Conservation (phyloP, 2,329 filamentous ascomycete genomes). For the Tolypocladium amazonense region DNA sequence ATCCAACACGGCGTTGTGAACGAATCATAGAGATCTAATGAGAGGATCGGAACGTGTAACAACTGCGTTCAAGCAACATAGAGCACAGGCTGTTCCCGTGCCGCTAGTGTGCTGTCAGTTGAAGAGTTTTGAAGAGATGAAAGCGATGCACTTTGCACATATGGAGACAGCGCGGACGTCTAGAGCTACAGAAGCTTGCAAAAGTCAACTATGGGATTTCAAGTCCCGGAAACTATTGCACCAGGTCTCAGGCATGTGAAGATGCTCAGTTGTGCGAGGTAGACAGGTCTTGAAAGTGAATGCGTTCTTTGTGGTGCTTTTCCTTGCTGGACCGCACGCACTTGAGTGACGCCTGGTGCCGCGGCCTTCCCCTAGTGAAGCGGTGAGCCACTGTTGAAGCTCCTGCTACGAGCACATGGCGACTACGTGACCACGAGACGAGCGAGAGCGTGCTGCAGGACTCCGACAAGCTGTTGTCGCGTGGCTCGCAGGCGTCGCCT, state of each 20-base stretch:
- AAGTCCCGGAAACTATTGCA: no score
- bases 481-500: not conserved
- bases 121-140: not conserved
- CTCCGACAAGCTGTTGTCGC: not conserved
- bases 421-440: not conserved
- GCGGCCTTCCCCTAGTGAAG: not conserved
- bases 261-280: not conserved
- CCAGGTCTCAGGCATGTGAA: no score
- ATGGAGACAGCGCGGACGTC: no score
- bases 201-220: no score
- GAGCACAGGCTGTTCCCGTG: not conserved
- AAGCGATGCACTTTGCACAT: not conserved
- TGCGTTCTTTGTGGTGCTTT: not conserved
- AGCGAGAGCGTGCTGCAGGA: not conserved
- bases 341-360: not conserved
- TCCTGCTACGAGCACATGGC: not conserved
- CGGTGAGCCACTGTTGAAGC: not conserved
- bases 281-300: not conserved
- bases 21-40: not conserved
- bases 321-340: not conserved
- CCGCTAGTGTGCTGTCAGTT: not conserved
- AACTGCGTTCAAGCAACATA: not conserved
- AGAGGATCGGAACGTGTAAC: not conserved
- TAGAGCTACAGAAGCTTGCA: not conserved
- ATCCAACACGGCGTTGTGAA: not conserved